Evolutionary conservation across 1,284 basidiomycete genomes (phyloP), one percentile per base, ranked within the genome.

Genomic region (Pholiota adiposa): DNA sequence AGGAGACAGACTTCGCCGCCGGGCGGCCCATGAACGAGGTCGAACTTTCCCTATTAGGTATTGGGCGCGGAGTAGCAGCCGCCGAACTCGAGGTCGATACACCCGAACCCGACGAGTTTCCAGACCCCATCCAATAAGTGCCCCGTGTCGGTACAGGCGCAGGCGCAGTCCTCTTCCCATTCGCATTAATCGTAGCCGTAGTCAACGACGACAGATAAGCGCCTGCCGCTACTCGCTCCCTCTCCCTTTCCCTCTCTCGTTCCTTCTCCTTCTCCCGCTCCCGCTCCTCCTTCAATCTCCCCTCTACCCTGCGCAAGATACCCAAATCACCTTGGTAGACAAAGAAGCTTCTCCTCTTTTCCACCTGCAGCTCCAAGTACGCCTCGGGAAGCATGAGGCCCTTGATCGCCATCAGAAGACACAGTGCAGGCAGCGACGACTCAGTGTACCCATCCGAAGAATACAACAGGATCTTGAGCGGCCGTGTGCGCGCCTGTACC

Each of bases 391-490:
- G 83, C 49, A 81, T 73, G 73, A 89, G 69, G 65, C 81, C 72
- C 74, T 83, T 87, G 51, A 90, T 79, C 38, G 89, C 87, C 96
- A 99, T 98, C 64, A 98, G 79, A 67, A 97, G 87, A 64, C 87
- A 87, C 49, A 98, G 80, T 14, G 94, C 96, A 51, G 96, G 85
- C 14, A 97, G 87, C 36, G 91, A 93, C 18, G 92, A 92, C 75
- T 98, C 97, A 25, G 96, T 98, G 73, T 93, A 93, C 40, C 91
- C 91, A 69, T 93, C 91, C n/a, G 87, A 83, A 12, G 87, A 89
- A 70, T 90, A 90, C 36, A 93, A 70, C 60, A 93, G 78, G 53
- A 93, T 76, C 71, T 90, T 90, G 57, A 88, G 77, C 6, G 89
- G 89, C 34, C 90, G 83, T n/a, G 77, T 76, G 51, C 74, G 67